Percentiles rank a stretch among this genome's conserved stretches.
phyloP scores from a whole-genome alignment of 441 rosid genomes.

The Omphalea diandra region DNA sequence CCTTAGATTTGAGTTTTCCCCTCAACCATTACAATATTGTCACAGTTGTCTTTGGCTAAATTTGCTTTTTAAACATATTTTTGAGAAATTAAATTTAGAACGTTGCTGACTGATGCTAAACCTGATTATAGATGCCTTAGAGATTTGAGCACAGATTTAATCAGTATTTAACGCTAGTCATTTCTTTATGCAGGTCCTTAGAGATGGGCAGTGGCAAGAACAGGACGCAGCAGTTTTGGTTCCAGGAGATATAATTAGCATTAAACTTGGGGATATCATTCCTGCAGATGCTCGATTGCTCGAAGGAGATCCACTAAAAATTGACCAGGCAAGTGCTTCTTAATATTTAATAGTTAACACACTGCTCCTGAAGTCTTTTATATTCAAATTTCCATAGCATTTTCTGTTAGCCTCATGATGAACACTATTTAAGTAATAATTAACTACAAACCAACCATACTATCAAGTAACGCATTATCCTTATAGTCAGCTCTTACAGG shows the following conservation, averaged over 20 bases:
- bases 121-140: neutral
- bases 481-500: constrained; percentile 90
- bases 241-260: constrained; percentile 90
- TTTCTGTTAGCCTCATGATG: neutral
- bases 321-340: constrained; percentile 68
- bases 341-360: too few relatives aligned
- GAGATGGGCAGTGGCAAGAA: constrained; percentile 94
- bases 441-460: too few relatives aligned
- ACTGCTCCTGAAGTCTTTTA: too few relatives aligned
- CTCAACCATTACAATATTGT: too few relatives aligned
- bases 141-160: neutral
- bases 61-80: too few relatives aligned
- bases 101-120: neutral
- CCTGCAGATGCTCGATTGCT: constrained; percentile 94
- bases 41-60: neutral
- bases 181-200: constrained; percentile 56
- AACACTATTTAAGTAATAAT: too few relatives aligned
- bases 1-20: constrained; percentile 15
- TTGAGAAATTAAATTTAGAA: too few relatives aligned
- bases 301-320: constrained; percentile 87
- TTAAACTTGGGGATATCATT: constrained; percentile 92
- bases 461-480: neutral
- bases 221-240: constrained; percentile 74
- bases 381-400: too few relatives aligned
- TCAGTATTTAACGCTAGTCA: neutral